Evolutionary conservation across 352 stramenopile species (phyloP), one percentile per base, ranked within the genome.

Genomic region (Globisporangium megalacanthum): DNA sequence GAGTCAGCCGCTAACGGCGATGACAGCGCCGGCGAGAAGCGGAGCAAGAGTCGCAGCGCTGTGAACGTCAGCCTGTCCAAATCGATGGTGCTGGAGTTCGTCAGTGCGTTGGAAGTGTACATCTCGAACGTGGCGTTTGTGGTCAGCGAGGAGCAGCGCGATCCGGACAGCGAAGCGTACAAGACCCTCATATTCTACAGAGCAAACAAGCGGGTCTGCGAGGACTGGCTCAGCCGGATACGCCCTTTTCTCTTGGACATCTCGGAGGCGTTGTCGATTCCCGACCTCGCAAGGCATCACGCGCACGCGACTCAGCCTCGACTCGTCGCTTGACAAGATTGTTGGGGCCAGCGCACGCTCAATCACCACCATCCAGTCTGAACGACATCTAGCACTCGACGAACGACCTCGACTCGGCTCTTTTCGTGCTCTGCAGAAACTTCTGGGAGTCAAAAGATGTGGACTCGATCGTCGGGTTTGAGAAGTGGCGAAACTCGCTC

Each of bases 141-240:
- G 2, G 56, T 37, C 4, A 56, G 61, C 8, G 45, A 55, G 37
- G 62, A 75, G 19, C 49, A 62, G 36, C 63, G 37, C 47, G 70
- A 73, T 13, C 54, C 59, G 2, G 72, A 88, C n/a, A 76, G 72
- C 42, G 72, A 85, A 35, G 52, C 65, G 17, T 65, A 68, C 52
- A 87, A 86, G 52, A 66, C 66, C 0, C 42, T 59, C 17, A 37
- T 73, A 11, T 90, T 90, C 49, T 90, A 79, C 66, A 71, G 65
- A 64, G 74, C 79, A 15, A 90, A 90, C 53, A 79, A 73, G 17
- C 66, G 62, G 31, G 80, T 90, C 20, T 90, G 80, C 60, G 75
- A 88, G 33, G 80, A 88, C 44, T 90, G 80, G 80, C 66, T 90
- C 35, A 72, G 69, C 35, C 69, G 78, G 17, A 88, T 88, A 44